These are phyloP conservation scores for Antrodiella citrinella DNA, from an alignment of 768 basidiomycete genomes.

Conservation along the genomic window DNA sequence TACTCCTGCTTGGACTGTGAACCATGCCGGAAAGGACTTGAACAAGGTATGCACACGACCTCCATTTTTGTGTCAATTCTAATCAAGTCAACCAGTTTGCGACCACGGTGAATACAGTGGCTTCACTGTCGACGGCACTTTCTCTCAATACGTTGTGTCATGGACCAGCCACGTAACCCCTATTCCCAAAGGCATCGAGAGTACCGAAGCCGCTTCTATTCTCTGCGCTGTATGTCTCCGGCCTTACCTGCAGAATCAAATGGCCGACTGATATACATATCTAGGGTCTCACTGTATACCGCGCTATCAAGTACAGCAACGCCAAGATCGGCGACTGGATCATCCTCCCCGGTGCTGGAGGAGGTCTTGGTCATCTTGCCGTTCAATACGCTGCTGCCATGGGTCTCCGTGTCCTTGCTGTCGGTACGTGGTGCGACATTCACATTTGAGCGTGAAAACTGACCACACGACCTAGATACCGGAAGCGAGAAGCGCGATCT, in stretches of 20 bases:
- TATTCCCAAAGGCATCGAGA: constrained; percentile 63
- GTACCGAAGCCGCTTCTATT: constrained; percentile 63
- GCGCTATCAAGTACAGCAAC: constrained; percentile 69
- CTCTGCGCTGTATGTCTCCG: constrained; percentile 57
- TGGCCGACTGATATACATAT: not conserved
- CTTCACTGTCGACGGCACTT: constrained; percentile 72
- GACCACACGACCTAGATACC: constrained; percentile 38
- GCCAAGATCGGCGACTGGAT: constrained; percentile 66
- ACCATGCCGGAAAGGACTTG: constrained; percentile 66
- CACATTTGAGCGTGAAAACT: not conserved
- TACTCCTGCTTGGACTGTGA: constrained; percentile 71
- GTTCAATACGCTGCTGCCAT: constrained; percentile 74
- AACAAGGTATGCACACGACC: constrained; percentile 47
- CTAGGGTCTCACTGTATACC: constrained; percentile 79
- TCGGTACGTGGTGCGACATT: constrained; percentile 31
- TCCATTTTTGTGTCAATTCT: not conserved
- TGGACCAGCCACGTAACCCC: constrained; percentile 69
- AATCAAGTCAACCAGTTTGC: constrained; percentile 38
- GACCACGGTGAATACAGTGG: constrained; percentile 52
- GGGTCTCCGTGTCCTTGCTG: constrained; percentile 74
- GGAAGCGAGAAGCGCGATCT: constrained; percentile 66
- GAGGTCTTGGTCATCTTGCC: constrained; percentile 79
- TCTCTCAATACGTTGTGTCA: constrained; percentile 66
- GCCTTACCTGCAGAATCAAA: too few species aligned
- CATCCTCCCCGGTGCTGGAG: constrained; percentile 71